These are phyloP conservation scores for Aureobasidium sp. DNA, from an alignment of 2,329 filamentous ascomycete genomes.

Conservation along the genomic window DNA sequence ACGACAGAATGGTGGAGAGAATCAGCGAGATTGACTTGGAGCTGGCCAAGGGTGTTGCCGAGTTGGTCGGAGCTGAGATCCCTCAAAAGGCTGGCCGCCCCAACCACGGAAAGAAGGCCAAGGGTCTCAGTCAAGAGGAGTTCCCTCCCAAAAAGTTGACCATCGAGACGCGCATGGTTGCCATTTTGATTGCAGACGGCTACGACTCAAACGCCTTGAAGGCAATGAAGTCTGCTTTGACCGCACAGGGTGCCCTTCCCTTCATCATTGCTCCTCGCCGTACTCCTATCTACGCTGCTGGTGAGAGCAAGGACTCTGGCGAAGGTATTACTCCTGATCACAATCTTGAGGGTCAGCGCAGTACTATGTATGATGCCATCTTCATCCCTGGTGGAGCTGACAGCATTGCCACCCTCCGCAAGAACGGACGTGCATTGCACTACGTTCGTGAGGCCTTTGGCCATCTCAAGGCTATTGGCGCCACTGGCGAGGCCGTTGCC, in stretches of 20 bases:
- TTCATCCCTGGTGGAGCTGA: constrained; percentile 68
- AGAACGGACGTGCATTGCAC: constrained; percentile 66
- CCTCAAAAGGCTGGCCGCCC: constrained; percentile 46
- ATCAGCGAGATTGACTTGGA: constrained; percentile 65
- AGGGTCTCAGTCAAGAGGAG: constrained; percentile 62
- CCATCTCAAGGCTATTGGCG: constrained; percentile 72
- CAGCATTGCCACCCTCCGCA: constrained; percentile 55
- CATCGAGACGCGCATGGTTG: constrained; percentile 64
- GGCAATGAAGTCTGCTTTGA: constrained; percentile 57
- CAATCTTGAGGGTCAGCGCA: constrained; percentile 72
- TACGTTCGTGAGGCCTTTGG: constrained; percentile 77
- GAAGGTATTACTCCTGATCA: constrained; percentile 63
- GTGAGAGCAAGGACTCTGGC: constrained; percentile 46
- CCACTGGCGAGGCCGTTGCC: constrained; percentile 63
- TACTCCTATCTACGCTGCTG: constrained; percentile 56
- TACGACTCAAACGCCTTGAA: constrained; percentile 62
- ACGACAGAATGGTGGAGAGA: constrained; percentile 60
- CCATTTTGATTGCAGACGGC: constrained; percentile 70
- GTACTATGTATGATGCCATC: constrained; percentile 72
- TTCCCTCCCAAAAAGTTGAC: constrained; percentile 57
- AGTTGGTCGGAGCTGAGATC: constrained; percentile 59
- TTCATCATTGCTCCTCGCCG: constrained; percentile 67
- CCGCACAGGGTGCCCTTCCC: constrained; percentile 57
- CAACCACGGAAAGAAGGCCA: constrained; percentile 64
- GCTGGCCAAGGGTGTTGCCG: constrained; percentile 62